Percentiles rank a stretch among this genome's conserved stretches.
Evolutionary conservation across 2,329 filamentous ascomycete genomes (phyloP).

Genomic region (Hypoxylon sp.): DNA sequence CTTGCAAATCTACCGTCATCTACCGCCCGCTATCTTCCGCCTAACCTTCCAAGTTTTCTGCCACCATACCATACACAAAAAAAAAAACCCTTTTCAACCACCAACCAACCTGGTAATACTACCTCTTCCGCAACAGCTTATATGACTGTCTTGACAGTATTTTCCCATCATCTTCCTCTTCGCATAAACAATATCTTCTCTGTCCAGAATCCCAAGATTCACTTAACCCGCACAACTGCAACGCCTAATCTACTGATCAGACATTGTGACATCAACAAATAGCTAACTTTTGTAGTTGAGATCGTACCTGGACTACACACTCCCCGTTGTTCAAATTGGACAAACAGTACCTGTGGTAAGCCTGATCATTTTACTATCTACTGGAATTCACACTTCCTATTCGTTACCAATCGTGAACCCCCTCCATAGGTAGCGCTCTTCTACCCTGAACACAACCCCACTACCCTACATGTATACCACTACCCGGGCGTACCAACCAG

Average conservation of each 20-base stretch:
- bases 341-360: slow-evolving; percentile 24
- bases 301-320: slow-evolving; percentile 1
- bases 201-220: neutral
- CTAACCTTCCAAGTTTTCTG: slow-evolving; percentile 3
- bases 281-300: slow-evolving; percentile 1
- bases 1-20: slow-evolving; percentile 5
- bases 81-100: slow-evolving; percentile 6
- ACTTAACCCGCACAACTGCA: neutral
- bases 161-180: no score
- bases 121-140: slow-evolving; percentile 2
- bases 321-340: neutral
- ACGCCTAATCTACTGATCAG: slow-evolving; percentile 7
- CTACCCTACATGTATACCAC: slow-evolving; percentile 11
- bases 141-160: neutral
- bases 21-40: slow-evolving; percentile 1
- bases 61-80: slow-evolving; percentile 10
- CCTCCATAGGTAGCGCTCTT: slow-evolving; percentile 21
- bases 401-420: slow-evolving; percentile 21
- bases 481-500: neutral
- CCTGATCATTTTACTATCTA: slow-evolving; percentile 4
- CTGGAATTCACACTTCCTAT: slow-evolving; percentile 15
- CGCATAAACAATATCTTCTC: neutral
- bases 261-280: neutral
- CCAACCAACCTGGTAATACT: slow-evolving; percentile 14
- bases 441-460: slow-evolving; percentile 20